Conservation (phyloP, 306 rosid genomes). For the Cicer arietinum region DNA sequence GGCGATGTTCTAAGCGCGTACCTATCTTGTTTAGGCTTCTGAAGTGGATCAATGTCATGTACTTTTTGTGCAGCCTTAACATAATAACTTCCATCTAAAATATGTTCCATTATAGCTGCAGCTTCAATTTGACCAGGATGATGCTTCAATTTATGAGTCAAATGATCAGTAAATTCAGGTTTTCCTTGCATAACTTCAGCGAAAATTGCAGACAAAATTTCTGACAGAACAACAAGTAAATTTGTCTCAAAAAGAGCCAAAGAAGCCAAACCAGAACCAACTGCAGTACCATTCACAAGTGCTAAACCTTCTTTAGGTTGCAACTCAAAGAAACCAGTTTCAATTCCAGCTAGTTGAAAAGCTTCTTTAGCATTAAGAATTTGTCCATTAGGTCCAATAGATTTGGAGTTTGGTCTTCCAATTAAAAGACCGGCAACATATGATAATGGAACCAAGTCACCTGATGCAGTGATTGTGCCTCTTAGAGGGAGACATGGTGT, state of each 20-base stretch:
- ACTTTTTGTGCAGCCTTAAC: slow-evolving; percentile 70
- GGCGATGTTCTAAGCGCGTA: slow-evolving; percentile 94
- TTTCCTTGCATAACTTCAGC: slow-evolving; percentile 95
- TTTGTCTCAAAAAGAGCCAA: slow-evolving; percentile 82
- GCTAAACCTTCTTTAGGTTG: slow-evolving; percentile 96
- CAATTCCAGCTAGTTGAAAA: slow-evolving; percentile 66
- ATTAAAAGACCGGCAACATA: slow-evolving; percentile 80
- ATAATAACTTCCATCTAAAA: slow-evolving; percentile 79
- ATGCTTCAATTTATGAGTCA: slow-evolving; percentile 86
- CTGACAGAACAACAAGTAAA: slow-evolving; percentile 64
- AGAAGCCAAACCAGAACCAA: slow-evolving; percentile 90
- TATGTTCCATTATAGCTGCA: slow-evolving; percentile 96
- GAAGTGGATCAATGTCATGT: slow-evolving; percentile 84
- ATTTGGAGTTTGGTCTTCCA: slow-evolving; percentile 83
- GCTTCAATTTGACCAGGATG: slow-evolving; percentile 99
- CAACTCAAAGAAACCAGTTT: slow-evolving; percentile 74
- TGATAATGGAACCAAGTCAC: slow-evolving; percentile 85
- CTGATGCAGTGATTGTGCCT: slow-evolving; percentile 86
- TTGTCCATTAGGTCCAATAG: slow-evolving; percentile 71
- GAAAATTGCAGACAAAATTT: slow-evolving; percentile 71
- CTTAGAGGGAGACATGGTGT: slow-evolving; percentile 87
- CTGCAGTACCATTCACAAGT: slow-evolving; percentile 90
- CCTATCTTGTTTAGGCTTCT: slow-evolving; percentile 90
- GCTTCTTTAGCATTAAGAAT: slow-evolving; percentile 65
- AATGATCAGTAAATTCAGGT: slow-evolving; percentile 84